phyloP scores from a whole-genome alignment of 2,329 filamentous ascomycete species.

The Camillea tinctor region DNA sequence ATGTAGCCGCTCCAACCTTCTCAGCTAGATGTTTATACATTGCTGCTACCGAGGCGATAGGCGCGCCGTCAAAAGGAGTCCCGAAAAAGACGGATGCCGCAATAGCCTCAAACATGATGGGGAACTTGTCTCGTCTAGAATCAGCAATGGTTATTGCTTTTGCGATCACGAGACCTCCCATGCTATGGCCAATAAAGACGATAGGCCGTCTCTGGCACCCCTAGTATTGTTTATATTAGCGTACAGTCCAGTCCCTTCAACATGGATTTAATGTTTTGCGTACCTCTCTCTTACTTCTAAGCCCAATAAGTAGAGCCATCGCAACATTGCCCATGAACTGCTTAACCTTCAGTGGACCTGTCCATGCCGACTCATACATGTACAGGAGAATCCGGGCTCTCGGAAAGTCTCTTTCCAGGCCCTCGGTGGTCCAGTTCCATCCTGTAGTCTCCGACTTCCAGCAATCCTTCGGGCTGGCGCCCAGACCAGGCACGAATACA shows the following conservation, averaged over 20 bases:
- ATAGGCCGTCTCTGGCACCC: conserved; percentile 36
- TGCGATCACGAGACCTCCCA: conserved; percentile 44
- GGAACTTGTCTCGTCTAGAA: conserved; percentile 35
- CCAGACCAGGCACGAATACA: conserved; percentile 42
- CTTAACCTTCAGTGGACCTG: conserved; percentile 39
- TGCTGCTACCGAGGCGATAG: conserved; percentile 35
- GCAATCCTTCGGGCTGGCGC: conserved; percentile 39
- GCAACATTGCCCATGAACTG: conserved; percentile 41
- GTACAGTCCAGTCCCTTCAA: neutral
- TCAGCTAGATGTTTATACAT: conserved; percentile 38
- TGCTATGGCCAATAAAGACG: conserved; percentile 43
- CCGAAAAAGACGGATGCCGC: conserved; percentile 41
- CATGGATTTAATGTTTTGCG: neutral
- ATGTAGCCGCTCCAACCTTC: conserved; percentile 30
- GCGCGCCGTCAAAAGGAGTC: conserved; percentile 40
- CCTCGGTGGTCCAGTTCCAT: conserved; percentile 43
- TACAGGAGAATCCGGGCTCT: conserved; percentile 40
- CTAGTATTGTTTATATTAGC: conserved; percentile 15
- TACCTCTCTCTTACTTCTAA: conserved; percentile 37
- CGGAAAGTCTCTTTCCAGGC: conserved; percentile 39
- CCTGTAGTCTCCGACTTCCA: conserved; percentile 37
- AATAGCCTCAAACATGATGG: conserved; percentile 41
- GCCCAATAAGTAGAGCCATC: conserved; percentile 34
- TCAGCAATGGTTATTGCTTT: conserved; percentile 39
- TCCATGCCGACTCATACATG: conserved; percentile 43